Conservation (phyloP, 208 protist species). For the Leishmania martiniquensis region DNA sequence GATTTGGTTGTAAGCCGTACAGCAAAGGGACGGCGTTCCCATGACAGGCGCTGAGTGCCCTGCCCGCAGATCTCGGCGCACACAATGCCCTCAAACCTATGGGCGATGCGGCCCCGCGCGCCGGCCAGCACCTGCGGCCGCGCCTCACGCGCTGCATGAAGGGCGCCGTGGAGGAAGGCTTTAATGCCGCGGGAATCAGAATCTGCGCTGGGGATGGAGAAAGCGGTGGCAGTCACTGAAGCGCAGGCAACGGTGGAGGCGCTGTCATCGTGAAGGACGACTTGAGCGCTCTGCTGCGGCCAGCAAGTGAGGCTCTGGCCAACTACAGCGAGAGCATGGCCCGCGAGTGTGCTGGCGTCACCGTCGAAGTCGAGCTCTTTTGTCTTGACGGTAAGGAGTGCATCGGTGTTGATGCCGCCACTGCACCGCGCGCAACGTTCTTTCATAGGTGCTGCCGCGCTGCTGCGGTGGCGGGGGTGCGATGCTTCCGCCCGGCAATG, state of each 20-base stretch:
- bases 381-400: background rate
- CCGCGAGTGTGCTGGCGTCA: conserved; percentile 41
- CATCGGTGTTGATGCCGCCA: background rate
- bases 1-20: too few relatives aligned
- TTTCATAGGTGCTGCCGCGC: background rate
- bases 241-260: background rate
- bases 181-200: background rate
- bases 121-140: conserved; percentile 39
- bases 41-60: conserved; percentile 8
- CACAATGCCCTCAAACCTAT: conserved; percentile 43
- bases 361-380: conserved; percentile 18
- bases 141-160: conserved; percentile 44
- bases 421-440: background rate
- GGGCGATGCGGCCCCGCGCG: conserved; percentile 26
- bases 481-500: conserved; percentile 57
- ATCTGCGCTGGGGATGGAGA: too few relatives aligned
- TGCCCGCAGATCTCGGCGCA: conserved; percentile 30
- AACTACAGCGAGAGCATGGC: conserved; percentile 50
- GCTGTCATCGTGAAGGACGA: background rate
- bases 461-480: conserved; percentile 28
- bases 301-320: conserved; percentile 34
- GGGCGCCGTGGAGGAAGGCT: conserved; percentile 20
- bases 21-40: conserved; percentile 5
- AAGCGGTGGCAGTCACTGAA: too few relatives aligned
- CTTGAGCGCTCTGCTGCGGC: conserved; percentile 30